phyloP scores from a whole-genome alignment of 805 yeast species.

The Hanseniaspora pseudoguilliermondii region DNA sequence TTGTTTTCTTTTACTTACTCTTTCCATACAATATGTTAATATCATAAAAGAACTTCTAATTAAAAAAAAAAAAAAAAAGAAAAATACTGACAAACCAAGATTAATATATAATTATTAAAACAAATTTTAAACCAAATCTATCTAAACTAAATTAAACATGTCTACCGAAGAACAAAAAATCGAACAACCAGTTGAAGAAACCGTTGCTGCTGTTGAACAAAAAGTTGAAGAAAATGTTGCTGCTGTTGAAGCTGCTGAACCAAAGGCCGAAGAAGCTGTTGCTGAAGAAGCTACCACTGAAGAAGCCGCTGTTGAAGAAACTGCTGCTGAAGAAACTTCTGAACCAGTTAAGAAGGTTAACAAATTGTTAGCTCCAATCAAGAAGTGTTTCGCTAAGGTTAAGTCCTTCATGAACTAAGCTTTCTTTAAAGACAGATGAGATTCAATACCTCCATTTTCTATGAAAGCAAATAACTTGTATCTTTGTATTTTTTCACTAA shows the following conservation, averaged over 20 bases:
- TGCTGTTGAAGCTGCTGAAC: constrained; percentile 14
- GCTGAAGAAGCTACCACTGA: neutral
- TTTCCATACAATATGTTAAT: no score
- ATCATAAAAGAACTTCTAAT: no score
- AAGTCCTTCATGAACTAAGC: constrained; percentile 14
- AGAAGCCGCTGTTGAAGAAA: constrained; percentile 6
- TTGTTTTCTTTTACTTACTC: no score
- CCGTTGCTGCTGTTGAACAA: neutral
- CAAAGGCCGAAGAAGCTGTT: constrained; percentile 13
- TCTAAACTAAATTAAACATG: neutral
- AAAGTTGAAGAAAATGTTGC: constrained; percentile 13
- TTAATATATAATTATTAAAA: neutral
- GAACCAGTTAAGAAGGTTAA: constrained; percentile 8
- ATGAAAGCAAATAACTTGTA: neutral
- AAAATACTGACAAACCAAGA: neutral
- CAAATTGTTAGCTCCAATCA: constrained; percentile 10
- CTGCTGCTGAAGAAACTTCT: constrained; percentile 10
- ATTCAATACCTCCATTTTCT: neutral
- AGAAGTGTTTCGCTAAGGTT: constrained; percentile 15
- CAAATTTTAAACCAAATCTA: neutral
- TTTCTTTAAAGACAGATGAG: neutral
- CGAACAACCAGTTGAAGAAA: constrained; percentile 5
- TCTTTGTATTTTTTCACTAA: neutral
- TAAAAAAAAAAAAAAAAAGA: no score
- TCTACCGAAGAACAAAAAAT: constrained; percentile 12